Percentiles rank a stretch among this genome's conserved stretches.
Evolutionary conservation across 2,329 filamentous ascomycete genomes (phyloP).

Genomic region (Verticillium isaacii): DNA sequence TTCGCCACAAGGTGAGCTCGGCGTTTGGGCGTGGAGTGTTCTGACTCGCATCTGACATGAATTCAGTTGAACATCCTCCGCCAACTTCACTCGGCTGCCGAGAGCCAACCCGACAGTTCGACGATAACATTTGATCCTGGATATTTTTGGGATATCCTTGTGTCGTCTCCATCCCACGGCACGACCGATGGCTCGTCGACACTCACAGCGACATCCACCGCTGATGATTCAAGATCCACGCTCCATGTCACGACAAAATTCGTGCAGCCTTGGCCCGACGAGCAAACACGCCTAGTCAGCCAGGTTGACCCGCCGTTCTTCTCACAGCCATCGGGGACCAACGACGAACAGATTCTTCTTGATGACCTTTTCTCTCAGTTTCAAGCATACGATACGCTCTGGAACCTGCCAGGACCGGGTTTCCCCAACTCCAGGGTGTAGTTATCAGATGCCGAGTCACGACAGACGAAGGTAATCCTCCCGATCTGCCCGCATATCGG

Average conservation of each 20-base stretch:
- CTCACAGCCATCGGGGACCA: not conserved
- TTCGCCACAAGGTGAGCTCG: too few relatives aligned
- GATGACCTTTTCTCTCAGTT: not conserved
- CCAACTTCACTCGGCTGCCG: not conserved
- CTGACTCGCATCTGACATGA: too few relatives aligned
- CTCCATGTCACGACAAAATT: not conserved
- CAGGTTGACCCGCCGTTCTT: not conserved
- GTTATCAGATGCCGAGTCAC: too few relatives aligned
- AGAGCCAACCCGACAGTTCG: not conserved
- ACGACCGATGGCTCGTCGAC: not conserved
- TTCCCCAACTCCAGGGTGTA: not conserved
- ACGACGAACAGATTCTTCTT: not conserved
- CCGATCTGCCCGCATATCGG: too few relatives aligned
- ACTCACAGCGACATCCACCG: not conserved
- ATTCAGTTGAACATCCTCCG: not conserved
- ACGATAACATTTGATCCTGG: not conserved
- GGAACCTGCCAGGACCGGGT: not conserved
- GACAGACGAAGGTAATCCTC: too few relatives aligned
- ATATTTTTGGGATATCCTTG: not conserved
- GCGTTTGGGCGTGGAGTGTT: too few relatives aligned
- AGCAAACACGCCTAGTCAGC: not conserved
- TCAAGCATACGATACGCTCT: not conserved
- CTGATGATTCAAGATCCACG: not conserved
- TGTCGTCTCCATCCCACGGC: not conserved
- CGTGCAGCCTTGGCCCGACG: not conserved